Evolutionary conservation across 805 yeast genomes (phyloP), one percentile per base, ranked within the genome.

Genomic region (Kluyveromyces siamensis): DNA sequence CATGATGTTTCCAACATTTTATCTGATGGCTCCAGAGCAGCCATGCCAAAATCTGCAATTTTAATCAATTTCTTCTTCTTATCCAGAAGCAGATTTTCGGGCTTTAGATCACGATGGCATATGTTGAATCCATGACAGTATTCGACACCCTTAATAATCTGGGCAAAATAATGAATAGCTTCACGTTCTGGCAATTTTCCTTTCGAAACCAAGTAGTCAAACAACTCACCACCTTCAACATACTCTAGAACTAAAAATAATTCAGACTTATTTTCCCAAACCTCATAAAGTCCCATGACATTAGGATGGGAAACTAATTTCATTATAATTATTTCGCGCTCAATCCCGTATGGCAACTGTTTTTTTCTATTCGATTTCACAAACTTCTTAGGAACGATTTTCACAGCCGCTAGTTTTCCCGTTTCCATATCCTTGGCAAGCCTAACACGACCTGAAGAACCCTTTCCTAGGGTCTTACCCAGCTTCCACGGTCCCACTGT

Each of bases 291-390:
- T 25, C 93, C 85, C 78, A 93, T 81, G 21, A 93, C 93, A 61
- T 93, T 91, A 11, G 96, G 88, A 66, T 93, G 98, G 51, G 93
- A 87, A 42, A 93, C 79, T 40, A 93, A 74, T 68, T 93, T 93
- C 99, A 91, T 93, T 57, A 93, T 93, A 58, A 93, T 90, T 54
- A 93, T 95, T 65, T 93, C 99, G 55, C 98, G 78, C 69, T 93
- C 99, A 41, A 93, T 91, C 38, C 99, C 99, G 64, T 91, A 89
- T 2, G 96, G 96, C 50, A 86, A 74, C 19, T 44, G 40, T 55
- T 3, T 69, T 68, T 55, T 61, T 62, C 50, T 55, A 53, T 49
- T 43, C 18, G 41, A 37, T 19, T 37, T 36, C 18, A 44, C 46
- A 17, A 61, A 25, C 57, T 61, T 74, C 62, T 85, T 85, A 30